These are phyloP conservation scores for Wickerhamiella hasegawae DNA, from an alignment of 805 yeast species.

Conservation along the genomic window DNA sequence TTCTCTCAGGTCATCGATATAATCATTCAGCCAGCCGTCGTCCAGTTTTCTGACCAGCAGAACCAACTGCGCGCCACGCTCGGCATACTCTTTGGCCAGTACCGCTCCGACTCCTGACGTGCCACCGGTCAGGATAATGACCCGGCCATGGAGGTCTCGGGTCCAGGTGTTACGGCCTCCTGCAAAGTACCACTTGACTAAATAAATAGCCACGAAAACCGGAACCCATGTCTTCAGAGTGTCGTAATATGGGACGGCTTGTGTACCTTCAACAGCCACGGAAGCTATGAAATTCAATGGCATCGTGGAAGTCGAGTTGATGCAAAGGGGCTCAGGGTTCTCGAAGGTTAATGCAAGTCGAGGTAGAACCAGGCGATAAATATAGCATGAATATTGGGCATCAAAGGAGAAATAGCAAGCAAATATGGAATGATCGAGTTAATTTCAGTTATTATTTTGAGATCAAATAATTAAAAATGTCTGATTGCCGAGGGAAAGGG, in stretches of 20 bases:
- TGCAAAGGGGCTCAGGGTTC: too few relatives aligned
- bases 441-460: too few relatives aligned
- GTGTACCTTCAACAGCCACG: slow-evolving; percentile 55
- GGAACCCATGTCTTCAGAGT: slow-evolving; percentile 41
- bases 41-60: slow-evolving; percentile 45
- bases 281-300: slow-evolving; percentile 72
- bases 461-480: too few relatives aligned
- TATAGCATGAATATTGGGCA: too few relatives aligned
- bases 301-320: too few relatives aligned
- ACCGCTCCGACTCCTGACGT: slow-evolving; percentile 81
- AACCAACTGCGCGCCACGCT: slow-evolving; percentile 73
- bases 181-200: slow-evolving; percentile 54
- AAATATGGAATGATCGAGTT: too few relatives aligned
- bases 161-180: slow-evolving; percentile 86
- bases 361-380: too few relatives aligned
- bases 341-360: too few relatives aligned
- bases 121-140: slow-evolving; percentile 53
- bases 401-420: too few relatives aligned
- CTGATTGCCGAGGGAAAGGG: too few relatives aligned
- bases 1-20: slow-evolving; percentile 60
- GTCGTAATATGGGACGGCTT: slow-evolving; percentile 58
- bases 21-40: slow-evolving; percentile 68
- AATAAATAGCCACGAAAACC: slow-evolving; percentile 27
- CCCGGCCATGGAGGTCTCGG: slow-evolving; percentile 81
- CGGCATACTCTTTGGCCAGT: slow-evolving; percentile 58